A percentile compares a stretch with the other conserved stretches of the same genome.
Evolutionary conservation across 129 eudicot species (phyloP).

Genomic region (Cynara cardunculus): DNA sequence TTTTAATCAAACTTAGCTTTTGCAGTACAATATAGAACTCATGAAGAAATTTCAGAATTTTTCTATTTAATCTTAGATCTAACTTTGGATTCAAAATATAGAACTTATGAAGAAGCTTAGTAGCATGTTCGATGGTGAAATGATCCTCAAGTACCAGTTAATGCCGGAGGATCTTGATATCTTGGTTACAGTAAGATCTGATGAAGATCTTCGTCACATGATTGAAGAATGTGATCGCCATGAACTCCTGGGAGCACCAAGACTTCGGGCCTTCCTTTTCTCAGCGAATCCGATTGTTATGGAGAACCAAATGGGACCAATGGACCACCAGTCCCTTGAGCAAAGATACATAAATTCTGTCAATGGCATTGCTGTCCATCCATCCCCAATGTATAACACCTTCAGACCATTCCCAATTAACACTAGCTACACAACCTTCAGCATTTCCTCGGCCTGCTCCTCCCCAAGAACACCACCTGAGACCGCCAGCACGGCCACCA

Average conservation of each 20-base stretch:
- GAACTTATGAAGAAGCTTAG: slow-evolving; percentile 76
- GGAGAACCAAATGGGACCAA: slow-evolving; percentile 30
- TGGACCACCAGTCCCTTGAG: slow-evolving; percentile 43
- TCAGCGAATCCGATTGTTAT: slow-evolving; percentile 40
- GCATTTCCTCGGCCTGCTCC: slow-evolving; percentile 48
- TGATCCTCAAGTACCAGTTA: slow-evolving; percentile 71
- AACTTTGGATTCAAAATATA: slow-evolving; percentile 14
- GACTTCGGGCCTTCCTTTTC: slow-evolving; percentile 71
- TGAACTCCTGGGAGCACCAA: slow-evolving; percentile 43
- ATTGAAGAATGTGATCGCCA: slow-evolving; percentile 58
- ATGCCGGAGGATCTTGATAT: slow-evolving; percentile 68
- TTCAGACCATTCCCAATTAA: slow-evolving; percentile 8
- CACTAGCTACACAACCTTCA: slow-evolving; percentile 24
- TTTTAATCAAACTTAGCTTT: background rate
- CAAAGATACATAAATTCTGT: slow-evolving; percentile 67
- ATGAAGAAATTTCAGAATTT: background rate
- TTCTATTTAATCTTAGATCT: background rate
- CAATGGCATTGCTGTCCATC: slow-evolving; percentile 48
- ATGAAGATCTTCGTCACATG: slow-evolving; percentile 78
- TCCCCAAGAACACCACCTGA: slow-evolving; percentile 53
- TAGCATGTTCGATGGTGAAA: slow-evolving; percentile 51
- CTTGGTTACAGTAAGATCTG: slow-evolving; percentile 67
- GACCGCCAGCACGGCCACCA: slow-evolving; percentile 33
- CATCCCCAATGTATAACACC: slow-evolving; percentile 13
- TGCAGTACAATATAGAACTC: background rate